phyloP scores from a whole-genome alignment of 2,329 filamentous ascomycete genomes.

The Mycosphaerella sp. region DNA sequence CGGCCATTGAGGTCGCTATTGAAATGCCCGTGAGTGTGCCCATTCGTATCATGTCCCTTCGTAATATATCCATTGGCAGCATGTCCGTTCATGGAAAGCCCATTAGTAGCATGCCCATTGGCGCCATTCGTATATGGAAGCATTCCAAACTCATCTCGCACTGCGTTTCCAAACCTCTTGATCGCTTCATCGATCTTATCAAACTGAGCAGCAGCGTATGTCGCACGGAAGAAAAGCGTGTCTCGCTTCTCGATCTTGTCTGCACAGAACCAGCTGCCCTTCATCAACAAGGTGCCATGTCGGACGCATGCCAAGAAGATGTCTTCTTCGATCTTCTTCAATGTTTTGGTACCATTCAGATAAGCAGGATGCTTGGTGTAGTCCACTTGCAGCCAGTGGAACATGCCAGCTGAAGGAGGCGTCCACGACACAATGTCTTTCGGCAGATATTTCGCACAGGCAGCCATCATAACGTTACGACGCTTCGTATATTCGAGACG shows the following conservation, averaged over 20 bases:
- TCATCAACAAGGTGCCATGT: conserved; percentile 70
- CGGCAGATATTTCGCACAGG: conserved; percentile 74
- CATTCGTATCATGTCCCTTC: conserved; percentile 6
- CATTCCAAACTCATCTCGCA: conserved; percentile 55
- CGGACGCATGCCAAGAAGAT: conserved; percentile 75
- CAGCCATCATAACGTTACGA: conserved; percentile 67
- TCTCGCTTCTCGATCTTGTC: conserved; percentile 54
- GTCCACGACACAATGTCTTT: conserved; percentile 70
- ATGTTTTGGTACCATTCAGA: conserved; percentile 39
- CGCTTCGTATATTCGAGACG: conserved; percentile 74
- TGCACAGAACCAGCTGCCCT: conserved; percentile 87
- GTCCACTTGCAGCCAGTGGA: conserved; percentile 72
- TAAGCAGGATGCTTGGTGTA: conserved; percentile 60
- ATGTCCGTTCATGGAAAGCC: conserved; percentile 8
- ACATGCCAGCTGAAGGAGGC: conserved; percentile 85
- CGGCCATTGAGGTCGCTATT: background rate
- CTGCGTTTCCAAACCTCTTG: conserved; percentile 63
- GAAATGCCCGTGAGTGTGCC: conserved; percentile 2
- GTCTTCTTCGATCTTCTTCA: conserved; percentile 69
- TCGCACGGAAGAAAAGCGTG: conserved; percentile 81
- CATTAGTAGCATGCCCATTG: conserved; percentile 5
- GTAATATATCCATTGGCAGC: background rate
- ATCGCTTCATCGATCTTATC: conserved; percentile 48
- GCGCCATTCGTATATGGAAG: conserved; percentile 1
- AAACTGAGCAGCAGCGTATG: conserved; percentile 70